phyloP scores from a whole-genome alignment of 371 early-diverging fungal genomes.

The Umbelopsis sp. region DNA sequence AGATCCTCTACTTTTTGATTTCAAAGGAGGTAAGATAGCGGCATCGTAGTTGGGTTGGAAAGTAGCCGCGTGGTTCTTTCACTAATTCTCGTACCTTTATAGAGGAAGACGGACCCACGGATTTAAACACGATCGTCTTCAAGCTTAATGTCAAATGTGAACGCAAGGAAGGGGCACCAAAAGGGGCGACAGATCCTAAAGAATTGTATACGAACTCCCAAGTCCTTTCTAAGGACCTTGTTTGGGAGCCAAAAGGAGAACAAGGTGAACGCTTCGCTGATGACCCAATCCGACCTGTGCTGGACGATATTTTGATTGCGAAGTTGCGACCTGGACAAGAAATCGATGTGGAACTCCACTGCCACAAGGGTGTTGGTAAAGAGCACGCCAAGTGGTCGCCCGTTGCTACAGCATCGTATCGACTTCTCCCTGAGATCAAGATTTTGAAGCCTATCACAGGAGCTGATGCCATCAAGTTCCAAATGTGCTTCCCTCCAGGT shows the following conservation, averaged over 20 bases:
- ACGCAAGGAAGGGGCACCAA: slow-evolving; percentile 61
- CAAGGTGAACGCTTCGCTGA: slow-evolving; percentile 76
- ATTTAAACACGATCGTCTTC: slow-evolving; percentile 94
- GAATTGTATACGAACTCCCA: slow-evolving; percentile 65
- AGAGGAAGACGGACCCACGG: slow-evolving; percentile 79
- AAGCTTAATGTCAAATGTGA: slow-evolving; percentile 79
- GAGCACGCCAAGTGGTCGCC: slow-evolving; percentile 99
- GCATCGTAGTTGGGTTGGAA: not conserved
- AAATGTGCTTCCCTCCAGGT: slow-evolving; percentile 89
- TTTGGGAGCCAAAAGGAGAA: slow-evolving; percentile 90
- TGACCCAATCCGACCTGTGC: slow-evolving; percentile 75
- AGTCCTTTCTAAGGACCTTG: slow-evolving; percentile 83
- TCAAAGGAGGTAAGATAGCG: slow-evolving; percentile 53
- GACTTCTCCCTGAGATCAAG: slow-evolving; percentile 92
- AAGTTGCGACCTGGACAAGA: slow-evolving; percentile 95
- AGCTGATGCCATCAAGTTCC: slow-evolving; percentile 87
- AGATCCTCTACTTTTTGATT: slow-evolving; percentile 82
- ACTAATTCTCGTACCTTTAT: not conserved
- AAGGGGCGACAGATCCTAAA: slow-evolving; percentile 72
- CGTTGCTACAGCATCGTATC: slow-evolving; percentile 97
- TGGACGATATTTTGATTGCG: slow-evolving; percentile 90
- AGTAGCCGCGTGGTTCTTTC: not conserved
- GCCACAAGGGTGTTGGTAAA: slow-evolving; percentile 92
- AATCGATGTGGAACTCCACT: slow-evolving; percentile 89
- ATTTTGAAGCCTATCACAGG: slow-evolving; percentile 87